Percentiles rank a stretch among this genome's conserved stretches.
These are phyloP conservation scores for Leccinum pallidistipes DNA, from an alignment of 1,284 basidiomycete species.

Conservation along the genomic window DNA sequence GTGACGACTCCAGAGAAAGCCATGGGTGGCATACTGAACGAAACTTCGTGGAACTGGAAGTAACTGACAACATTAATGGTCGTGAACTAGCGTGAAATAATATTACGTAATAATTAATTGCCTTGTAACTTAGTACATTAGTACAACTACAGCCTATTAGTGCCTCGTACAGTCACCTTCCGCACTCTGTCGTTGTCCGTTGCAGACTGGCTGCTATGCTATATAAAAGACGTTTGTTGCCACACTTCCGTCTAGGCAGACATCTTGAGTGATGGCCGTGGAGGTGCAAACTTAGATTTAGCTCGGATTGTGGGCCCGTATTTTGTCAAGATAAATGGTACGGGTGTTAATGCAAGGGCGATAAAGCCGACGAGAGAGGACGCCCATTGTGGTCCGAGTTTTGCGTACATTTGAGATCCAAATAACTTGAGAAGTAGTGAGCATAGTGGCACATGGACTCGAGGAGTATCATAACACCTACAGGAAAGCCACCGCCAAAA, in stretches of 20 bases:
- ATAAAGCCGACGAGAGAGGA: constrained; percentile 54
- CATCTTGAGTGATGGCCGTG: constrained; percentile 13
- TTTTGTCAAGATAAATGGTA: constrained; percentile 51
- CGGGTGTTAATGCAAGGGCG: constrained; percentile 51
- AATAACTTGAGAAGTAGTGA: constrained; percentile 41
- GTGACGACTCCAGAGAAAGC: constrained; percentile 69
- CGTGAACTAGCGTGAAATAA: neutral
- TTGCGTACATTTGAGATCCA: constrained; percentile 52
- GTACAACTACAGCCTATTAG: neutral
- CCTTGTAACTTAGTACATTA: too few relatives aligned
- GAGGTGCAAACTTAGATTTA: constrained; percentile 45
- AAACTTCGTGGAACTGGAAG: neutral
- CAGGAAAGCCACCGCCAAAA: constrained; percentile 61
- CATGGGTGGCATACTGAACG: constrained; percentile 67
- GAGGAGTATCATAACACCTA: constrained; percentile 26
- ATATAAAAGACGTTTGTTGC: neutral
- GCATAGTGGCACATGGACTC: neutral
- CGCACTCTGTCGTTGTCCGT: neutral
- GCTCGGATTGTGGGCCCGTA: constrained; percentile 46
- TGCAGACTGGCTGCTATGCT: neutral
- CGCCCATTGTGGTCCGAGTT: constrained; percentile 54
- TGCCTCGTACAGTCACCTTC: too few relatives aligned
- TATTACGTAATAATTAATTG: neutral
- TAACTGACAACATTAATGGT: neutral
- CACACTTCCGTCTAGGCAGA: constrained; percentile 12